Conservation (phyloP, 441 rosid genomes). For the California macrophylla region DNA sequence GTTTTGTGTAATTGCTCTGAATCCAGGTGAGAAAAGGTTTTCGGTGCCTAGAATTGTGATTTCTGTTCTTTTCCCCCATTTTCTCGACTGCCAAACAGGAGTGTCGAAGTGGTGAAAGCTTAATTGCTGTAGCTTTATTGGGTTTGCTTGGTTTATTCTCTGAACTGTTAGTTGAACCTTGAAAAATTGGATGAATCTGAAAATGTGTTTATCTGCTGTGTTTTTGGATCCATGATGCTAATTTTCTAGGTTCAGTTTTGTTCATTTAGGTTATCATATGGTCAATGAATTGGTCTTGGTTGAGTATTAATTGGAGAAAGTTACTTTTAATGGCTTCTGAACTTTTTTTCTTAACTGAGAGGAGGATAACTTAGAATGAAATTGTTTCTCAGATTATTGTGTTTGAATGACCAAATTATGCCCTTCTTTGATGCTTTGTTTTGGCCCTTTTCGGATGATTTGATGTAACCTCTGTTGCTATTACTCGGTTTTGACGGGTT, state of each 20-base stretch:
- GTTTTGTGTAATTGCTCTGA: neutral
- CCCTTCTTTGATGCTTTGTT: neutral
- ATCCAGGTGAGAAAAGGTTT: neutral
- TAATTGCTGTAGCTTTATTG: neutral
- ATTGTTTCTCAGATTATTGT: neutral
- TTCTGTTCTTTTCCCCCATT: neutral
- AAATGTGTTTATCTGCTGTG: neutral
- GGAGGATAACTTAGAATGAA: too few species aligned
- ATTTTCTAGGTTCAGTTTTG: neutral
- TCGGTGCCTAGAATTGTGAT: neutral
- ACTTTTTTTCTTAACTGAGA: too few species aligned
- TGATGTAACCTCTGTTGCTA: neutral
- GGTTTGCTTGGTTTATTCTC: neutral
- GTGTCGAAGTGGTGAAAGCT: neutral
- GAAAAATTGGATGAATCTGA: neutral
- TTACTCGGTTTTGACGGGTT: neutral
- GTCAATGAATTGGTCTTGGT: neutral
- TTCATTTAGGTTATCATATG: neutral
- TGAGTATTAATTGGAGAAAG: neutral
- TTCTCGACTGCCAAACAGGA: constrained; percentile 12
- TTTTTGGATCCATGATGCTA: neutral
- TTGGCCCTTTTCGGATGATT: neutral
- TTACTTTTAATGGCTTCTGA: neutral
- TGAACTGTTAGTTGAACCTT: neutral
- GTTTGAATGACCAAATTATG: neutral